Evolutionary conservation across 2,329 filamentous ascomycete genomes (phyloP).

Genomic region (Penicillium sp.): DNA sequence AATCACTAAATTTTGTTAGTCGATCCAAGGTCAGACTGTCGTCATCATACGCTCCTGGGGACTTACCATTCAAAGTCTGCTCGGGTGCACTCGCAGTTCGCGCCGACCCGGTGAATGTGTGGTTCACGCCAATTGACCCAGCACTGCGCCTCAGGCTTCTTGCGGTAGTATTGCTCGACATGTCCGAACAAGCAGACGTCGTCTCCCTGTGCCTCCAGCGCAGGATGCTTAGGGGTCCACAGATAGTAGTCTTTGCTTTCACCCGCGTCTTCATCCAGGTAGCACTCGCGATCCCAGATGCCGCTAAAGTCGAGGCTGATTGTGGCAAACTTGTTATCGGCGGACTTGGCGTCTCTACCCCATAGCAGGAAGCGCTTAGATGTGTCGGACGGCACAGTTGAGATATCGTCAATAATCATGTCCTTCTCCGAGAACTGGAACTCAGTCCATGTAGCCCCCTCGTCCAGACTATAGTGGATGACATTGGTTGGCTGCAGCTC

Average conservation of each 20-base stretch:
- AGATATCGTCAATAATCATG: conserved; percentile 71
- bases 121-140: conserved; percentile 72
- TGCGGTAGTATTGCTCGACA: conserved; percentile 80
- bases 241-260: conserved; percentile 68
- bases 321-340: conserved; percentile 55
- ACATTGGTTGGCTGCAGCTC: conserved; percentile 62
- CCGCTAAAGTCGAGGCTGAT: conserved; percentile 87
- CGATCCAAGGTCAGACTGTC: conserved; percentile 1
- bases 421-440: conserved; percentile 68
- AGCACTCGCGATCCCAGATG: conserved; percentile 66
- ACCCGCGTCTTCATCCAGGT: conserved; percentile 57
- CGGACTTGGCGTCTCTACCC: conserved; percentile 55
- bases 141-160: conserved; percentile 71
- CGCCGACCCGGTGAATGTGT: conserved; percentile 62
- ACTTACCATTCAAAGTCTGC: conserved; percentile 87
- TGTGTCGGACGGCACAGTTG: conserved; percentile 80
- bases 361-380: conserved; percentile 90
- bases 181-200: conserved; percentile 85
- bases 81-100: conserved; percentile 77
- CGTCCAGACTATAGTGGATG: conserved; percentile 72
- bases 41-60: background rate
- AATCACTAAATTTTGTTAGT: conserved; percentile 58
- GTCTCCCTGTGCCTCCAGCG: conserved; percentile 52
- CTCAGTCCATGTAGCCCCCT: conserved; percentile 72
- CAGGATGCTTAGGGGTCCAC: conserved; percentile 82